Conservation (phyloP, 106 monocot genomes). For the Vanilla planifolia region DNA sequence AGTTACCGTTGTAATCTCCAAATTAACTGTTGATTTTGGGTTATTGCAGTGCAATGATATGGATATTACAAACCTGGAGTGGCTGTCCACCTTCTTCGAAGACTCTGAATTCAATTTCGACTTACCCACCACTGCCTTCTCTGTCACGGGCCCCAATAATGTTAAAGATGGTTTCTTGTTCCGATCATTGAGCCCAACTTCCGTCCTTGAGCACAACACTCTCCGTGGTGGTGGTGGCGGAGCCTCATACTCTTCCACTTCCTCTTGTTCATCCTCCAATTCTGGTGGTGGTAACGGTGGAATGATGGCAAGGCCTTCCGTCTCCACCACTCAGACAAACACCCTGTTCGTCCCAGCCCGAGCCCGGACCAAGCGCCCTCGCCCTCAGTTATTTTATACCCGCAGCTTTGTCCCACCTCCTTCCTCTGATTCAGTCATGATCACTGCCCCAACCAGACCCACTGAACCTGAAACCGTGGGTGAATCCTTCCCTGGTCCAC, state of each 20-base stretch:
- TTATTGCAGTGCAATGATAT: conserved; percentile 45
- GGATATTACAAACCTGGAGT: conserved; percentile 57
- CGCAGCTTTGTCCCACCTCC: conserved; percentile 12
- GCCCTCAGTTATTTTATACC: conserved; percentile 32
- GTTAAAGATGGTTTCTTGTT: too few species aligned
- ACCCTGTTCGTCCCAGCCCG: conserved; percentile 28
- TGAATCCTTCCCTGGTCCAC: conserved; percentile 18
- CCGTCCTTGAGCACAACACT: conserved; percentile 32
- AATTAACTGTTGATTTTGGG: too few species aligned
- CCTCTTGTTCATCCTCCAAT: conserved; percentile 22
- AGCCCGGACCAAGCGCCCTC: conserved; percentile 64
- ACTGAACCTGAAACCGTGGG: conserved; percentile 24
- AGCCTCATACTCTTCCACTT: conserved; percentile 9
- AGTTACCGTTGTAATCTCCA: too few species aligned
- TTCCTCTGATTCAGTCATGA: background rate
- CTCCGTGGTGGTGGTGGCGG: background rate
- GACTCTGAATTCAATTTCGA: conserved; percentile 41
- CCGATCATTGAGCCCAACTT: conserved; percentile 59
- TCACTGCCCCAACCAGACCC: too few species aligned
- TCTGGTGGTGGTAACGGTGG: too few species aligned
- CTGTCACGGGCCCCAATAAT: conserved; percentile 5
- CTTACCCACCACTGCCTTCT: background rate
- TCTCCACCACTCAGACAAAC: conserved; percentile 8
- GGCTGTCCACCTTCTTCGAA: conserved; percentile 72
- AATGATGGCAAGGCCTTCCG: too few species aligned